phyloP scores from a whole-genome alignment of 2,329 filamentous ascomycete genomes.

The Periconia digitata region DNA sequence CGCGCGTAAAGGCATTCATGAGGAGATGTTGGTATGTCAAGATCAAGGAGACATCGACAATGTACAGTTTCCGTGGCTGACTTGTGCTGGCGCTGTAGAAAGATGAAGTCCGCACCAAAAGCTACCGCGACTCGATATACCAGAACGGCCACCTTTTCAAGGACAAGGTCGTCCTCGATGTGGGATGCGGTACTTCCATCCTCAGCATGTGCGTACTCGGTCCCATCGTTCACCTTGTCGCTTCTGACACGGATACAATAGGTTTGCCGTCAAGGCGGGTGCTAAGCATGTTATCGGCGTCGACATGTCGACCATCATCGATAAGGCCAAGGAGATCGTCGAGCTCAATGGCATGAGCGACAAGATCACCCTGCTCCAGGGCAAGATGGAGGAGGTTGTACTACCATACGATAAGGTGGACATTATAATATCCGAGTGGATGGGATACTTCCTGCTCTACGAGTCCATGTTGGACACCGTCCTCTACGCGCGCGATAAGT shows the following conservation, averaged over 20 bases:
- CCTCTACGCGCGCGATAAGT: constrained; percentile 91
- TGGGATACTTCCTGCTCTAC: constrained; percentile 99
- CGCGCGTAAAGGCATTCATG: constrained; percentile 75
- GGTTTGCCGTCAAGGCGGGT: constrained; percentile 95
- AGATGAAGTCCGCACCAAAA: constrained; percentile 95
- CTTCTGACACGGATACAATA: constrained; percentile 45
- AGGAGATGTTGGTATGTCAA: constrained; percentile 89
- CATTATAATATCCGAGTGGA: constrained; percentile 99
- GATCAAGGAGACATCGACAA: not conserved
- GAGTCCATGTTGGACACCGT: constrained; percentile 99
- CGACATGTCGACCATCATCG: constrained; percentile 99
- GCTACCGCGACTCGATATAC: constrained; percentile 96
- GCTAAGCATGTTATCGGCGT: constrained; percentile 99
- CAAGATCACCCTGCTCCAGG: constrained; percentile 97
- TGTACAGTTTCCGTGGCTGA: not conserved
- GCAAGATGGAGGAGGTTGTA: constrained; percentile 99
- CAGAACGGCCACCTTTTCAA: constrained; percentile 95
- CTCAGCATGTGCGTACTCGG: constrained; percentile 80
- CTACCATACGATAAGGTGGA: constrained; percentile 94
- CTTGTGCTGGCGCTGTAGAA: constrained; percentile 61
- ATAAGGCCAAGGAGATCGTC: constrained; percentile 96
- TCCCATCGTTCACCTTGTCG: constrained; percentile 6
- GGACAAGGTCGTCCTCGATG: constrained; percentile 92
- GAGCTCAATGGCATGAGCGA: constrained; percentile 85
- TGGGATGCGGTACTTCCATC: constrained; percentile 95